phyloP scores from a whole-genome alignment of 202 grass and related monocot genomes.

The Zoysia matrella region DNA sequence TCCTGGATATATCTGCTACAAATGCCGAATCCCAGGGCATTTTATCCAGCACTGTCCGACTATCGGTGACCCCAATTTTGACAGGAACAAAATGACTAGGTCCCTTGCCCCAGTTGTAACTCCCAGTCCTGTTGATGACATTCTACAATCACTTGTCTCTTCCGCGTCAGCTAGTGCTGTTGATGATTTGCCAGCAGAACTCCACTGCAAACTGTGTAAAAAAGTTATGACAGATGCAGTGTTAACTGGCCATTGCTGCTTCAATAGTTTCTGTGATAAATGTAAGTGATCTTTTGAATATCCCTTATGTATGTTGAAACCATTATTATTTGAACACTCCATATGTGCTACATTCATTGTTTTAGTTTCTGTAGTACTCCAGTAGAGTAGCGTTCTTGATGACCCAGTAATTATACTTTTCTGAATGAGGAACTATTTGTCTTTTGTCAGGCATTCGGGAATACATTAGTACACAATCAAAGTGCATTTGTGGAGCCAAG shows the following conservation, averaged over 20 bases:
- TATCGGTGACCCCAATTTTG: constrained; percentile 48
- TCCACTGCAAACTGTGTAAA: constrained; percentile 72
- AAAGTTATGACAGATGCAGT: constrained; percentile 79
- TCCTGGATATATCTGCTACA: too few species aligned
- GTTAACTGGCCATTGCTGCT: constrained; percentile 83
- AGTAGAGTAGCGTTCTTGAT: not conserved
- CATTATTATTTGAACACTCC: constrained; percentile 22
- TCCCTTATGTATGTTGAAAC: constrained; percentile 17
- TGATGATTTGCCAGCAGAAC: constrained; percentile 70
- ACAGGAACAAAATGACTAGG: constrained; percentile 39
- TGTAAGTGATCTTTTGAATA: constrained; percentile 57
- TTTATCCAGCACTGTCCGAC: constrained; percentile 40
- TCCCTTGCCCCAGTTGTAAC: constrained; percentile 38
- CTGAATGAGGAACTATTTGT: constrained; percentile 29
- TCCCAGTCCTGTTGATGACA: constrained; percentile 45
- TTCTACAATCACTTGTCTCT: constrained; percentile 42
- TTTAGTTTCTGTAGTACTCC: not conserved
- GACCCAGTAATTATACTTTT: constrained; percentile 32
- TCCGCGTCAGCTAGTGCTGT: constrained; percentile 47
- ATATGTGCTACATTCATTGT: constrained; percentile 7
- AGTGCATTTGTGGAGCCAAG: constrained; percentile 59
- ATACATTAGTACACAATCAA: constrained; percentile 50
- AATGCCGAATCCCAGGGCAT: too few species aligned
- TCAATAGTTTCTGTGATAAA: constrained; percentile 84
- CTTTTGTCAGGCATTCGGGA: constrained; percentile 56